Conservation (phyloP, 345 rosid genomes). For the Gossypium stocksii region DNA sequence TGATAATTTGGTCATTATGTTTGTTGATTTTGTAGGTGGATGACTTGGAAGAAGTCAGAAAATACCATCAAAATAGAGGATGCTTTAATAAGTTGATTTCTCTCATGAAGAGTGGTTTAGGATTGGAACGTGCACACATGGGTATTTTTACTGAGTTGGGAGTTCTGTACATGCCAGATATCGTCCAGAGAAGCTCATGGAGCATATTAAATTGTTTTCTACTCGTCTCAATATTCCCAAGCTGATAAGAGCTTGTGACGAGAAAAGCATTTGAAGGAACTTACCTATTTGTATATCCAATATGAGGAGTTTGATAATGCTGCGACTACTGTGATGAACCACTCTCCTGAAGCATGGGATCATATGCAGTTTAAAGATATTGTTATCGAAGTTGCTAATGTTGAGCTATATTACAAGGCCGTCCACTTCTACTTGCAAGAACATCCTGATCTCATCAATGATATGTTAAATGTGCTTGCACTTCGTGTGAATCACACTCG, state of each 20-base stretch:
- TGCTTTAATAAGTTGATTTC: conserved; percentile 91
- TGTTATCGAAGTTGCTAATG: conserved; percentile 83
- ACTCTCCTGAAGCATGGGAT: conserved; percentile 99
- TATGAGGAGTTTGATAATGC: conserved; percentile 98
- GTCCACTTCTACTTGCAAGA: conserved; percentile 97
- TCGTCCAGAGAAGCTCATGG: conserved; percentile 92
- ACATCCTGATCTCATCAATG: conserved; percentile 89
- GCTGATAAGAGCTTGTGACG: conserved; percentile 95
- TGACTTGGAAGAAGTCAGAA: not conserved
- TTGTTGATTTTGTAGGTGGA: not conserved
- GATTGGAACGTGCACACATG: conserved; percentile 97
- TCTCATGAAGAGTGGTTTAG: conserved; percentile 97
- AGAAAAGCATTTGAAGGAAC: conserved; percentile 96
- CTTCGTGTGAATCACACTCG: too few relatives aligned
- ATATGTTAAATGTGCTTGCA: conserved; percentile 88
- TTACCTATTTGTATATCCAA: conserved; percentile 79
- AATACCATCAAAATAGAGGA: conserved; percentile 42
- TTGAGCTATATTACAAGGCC: conserved; percentile 88
- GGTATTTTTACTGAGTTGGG: conserved; percentile 98
- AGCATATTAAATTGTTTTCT: conserved; percentile 90
- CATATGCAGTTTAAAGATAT: conserved; percentile 98
- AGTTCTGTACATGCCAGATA: conserved; percentile 94
- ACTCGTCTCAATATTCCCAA: conserved; percentile 96
- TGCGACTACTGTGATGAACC: conserved; percentile 95
- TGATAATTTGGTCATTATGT: not conserved